Percentiles rank a stretch among this genome's conserved stretches.
These are phyloP conservation scores for Sugiyamaella xylanicola DNA, from an alignment of 1,139 yeast genomes.

Conservation along the genomic window DNA sequence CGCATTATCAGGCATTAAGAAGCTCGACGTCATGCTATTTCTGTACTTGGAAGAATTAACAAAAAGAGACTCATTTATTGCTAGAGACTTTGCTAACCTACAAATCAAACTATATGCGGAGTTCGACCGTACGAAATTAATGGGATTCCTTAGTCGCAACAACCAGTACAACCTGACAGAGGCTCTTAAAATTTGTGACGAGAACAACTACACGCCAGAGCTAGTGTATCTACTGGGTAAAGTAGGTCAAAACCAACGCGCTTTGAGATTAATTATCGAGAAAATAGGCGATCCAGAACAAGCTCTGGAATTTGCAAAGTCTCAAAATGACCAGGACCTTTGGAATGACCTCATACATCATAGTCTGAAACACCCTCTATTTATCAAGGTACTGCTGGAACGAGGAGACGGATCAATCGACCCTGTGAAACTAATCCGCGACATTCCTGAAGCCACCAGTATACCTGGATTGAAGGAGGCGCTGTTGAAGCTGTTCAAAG, in stretches of 20 bases:
- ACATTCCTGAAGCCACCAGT: conserved; percentile 62
- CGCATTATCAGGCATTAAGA: conserved; percentile 44
- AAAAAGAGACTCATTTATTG: conserved; percentile 55
- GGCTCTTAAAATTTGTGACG: conserved; percentile 68
- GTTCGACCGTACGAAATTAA: conserved; percentile 55
- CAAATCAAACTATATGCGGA: conserved; percentile 66
- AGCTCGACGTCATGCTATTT: conserved; percentile 52
- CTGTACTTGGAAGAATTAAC: conserved; percentile 62
- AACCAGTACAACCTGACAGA: conserved; percentile 66
- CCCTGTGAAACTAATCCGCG: conserved; percentile 65
- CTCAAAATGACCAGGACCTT: conserved; percentile 69
- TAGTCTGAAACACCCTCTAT: conserved; percentile 70
- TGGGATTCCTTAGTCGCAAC: conserved; percentile 56
- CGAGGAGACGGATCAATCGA: conserved; percentile 62
- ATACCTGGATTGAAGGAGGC: conserved; percentile 68
- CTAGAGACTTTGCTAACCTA: conserved; percentile 63
- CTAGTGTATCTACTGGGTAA: conserved; percentile 79
- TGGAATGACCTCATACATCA: conserved; percentile 77
- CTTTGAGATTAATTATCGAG: conserved; percentile 74
- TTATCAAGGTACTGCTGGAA: conserved; percentile 72
- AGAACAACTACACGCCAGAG: conserved; percentile 59
- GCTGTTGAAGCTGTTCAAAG: conserved; percentile 62
- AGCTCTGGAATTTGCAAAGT: conserved; percentile 80
- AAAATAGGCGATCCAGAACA: conserved; percentile 73
- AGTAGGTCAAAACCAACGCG: conserved; percentile 77